Evolutionary conservation across 192 early-diverging fungal genomes (phyloP), one percentile per base, ranked within the genome.

Genomic region (Diversispora epigaea): DNA sequence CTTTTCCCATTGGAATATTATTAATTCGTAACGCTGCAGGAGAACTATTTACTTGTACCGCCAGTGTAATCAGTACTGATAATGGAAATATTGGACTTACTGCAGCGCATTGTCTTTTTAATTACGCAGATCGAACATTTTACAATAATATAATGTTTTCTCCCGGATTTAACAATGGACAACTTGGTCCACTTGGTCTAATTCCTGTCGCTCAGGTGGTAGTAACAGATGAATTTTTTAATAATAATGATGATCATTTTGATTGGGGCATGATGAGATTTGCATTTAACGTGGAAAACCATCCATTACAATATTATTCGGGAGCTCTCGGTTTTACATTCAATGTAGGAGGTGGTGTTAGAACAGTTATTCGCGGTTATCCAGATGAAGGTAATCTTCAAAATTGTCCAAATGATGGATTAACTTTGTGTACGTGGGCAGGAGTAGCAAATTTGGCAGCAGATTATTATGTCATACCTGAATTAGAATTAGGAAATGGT

Each of bases 61-160:
- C 58, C 3, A 61, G 58, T 25, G 58, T 61, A 61, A 61, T 61
- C 14, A 61, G 39, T 61, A n/a, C 58, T 39, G 1, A 3, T 0
- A 32, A 39, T 32, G 58, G 58, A 61, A 40, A 61, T 61, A 32
- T 61, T 61, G 22, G 21, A 39, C 10, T 25, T 61, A 61, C 58
- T 61, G 58, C 58, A 40, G 58, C 58, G 0, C 58, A 61, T 61
- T 61, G 58, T 61, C 58, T 61, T 61, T 61, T 52, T 60, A 4
- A 60, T 22, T 22, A 25, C 32, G 57, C 3, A 60, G 22, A 60
- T 60, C 32, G 57, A 25, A n/a, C 57, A 60, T 25, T 25, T 60
- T 4, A 60, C n/a, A n/a, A n/a, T 32, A 32, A 32, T 32, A 32
- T 32, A 32, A 32, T 32, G 25, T 32, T 32, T 32, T 32, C 25